Evolutionary conservation across 768 basidiomycete genomes (phyloP).

Genomic region (Boletus sensibilis): DNA sequence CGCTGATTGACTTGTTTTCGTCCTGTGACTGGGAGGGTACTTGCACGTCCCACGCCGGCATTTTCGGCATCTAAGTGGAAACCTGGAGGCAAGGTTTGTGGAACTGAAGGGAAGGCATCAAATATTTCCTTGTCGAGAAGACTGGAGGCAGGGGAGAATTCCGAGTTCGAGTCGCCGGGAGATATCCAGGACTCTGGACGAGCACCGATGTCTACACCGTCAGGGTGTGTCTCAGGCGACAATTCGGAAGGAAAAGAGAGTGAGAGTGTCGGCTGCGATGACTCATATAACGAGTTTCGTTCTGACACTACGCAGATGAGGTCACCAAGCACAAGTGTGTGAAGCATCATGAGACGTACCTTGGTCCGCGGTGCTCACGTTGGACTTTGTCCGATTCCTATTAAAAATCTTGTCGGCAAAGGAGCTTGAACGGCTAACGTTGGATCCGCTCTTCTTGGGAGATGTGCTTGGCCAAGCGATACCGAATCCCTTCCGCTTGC

Average conservation of each 20-base stretch:
- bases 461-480: constrained; percentile 49
- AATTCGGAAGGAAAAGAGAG: constrained; percentile 23
- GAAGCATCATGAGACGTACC: constrained; percentile 36
- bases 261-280: constrained; percentile 24
- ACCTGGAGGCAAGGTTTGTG: constrained; percentile 44
- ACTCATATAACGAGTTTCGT: constrained; percentile 28
- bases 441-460: constrained; percentile 49
- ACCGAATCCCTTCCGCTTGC: constrained; percentile 32
- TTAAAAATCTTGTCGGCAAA: constrained; percentile 63
- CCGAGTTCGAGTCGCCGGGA: constrained; percentile 38
- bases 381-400: constrained; percentile 53
- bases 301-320: constrained; percentile 15
- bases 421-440: constrained; percentile 48
- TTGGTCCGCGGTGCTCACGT: constrained; percentile 43
- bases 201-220: constrained; percentile 12
- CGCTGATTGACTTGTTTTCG: constrained; percentile 27
- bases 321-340: neutral
- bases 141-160: constrained; percentile 40
- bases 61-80: constrained; percentile 17
- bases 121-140: constrained; percentile 58
- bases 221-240: constrained; percentile 14
- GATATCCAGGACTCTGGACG: constrained; percentile 51
- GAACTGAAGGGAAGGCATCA: constrained; percentile 73
- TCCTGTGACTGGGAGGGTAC: constrained; percentile 29
- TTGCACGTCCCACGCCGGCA: constrained; percentile 14